Evolutionary conservation across 768 basidiomycete genomes (phyloP), one percentile per base, ranked within the genome.

Genomic region (Kwoniella mangroviensis): DNA sequence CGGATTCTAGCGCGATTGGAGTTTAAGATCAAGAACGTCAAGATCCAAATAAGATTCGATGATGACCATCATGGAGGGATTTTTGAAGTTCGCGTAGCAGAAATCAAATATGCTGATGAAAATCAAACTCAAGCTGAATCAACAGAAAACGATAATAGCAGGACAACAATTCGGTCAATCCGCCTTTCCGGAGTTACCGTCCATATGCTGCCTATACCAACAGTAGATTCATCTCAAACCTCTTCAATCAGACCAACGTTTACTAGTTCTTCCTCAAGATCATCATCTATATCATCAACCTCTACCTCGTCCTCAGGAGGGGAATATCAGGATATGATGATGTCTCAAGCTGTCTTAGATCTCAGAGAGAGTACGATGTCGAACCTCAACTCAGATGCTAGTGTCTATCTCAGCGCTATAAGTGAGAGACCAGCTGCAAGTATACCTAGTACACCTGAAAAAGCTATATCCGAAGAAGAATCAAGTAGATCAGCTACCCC

Each of bases 331-430:
- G 84, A 81, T 19, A 79, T 84, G 77, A 68, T 77, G 42, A 84
- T 85, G 84, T 83, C 81, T 21, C 75, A 76, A 68, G 83, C 83
- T 2, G 79, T 84, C 12, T 81, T 80, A 2, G 84, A 85, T 74
- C 73, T 85, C 10, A 72, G 84, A 26, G 70, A 79, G 42, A 82
- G 81, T 62, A 65, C 69, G 54, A 51, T 76, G 11, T 72, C 74
- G 19, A 67, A 42, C 17, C 21, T 70, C 3, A 71, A 68, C 7
- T 73, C 73, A 0, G 76, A 68, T 34, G 68, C 67, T 13, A 68
- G 67, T 43, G 28, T 72, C n/a, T 72, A 68, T 42, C 63, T 60
- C 28, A 72, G 71, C 42, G 67, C 63, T 1, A 64, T 61, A 5
- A 70, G 73, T 53, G 68, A 67, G 59, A 59, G 56, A 40, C 56